Base-by-base conservation (phyloP, 2,329 filamentous ascomycete genomes). In the Teratosphaeria epicoccoides region DNA sequence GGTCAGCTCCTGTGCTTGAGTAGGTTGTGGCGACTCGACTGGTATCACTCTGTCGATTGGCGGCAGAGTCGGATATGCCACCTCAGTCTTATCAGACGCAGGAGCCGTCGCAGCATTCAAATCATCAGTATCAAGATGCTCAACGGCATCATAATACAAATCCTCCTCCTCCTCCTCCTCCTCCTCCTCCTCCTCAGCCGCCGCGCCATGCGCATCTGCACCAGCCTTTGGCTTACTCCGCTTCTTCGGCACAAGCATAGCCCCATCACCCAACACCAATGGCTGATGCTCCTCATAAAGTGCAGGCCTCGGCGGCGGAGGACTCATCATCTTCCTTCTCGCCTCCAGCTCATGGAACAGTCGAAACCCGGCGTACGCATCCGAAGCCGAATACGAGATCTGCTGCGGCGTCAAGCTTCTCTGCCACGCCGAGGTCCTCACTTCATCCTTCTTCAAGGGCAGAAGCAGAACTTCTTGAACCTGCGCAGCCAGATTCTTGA, bases 301-400 rank as follows among this genome's bases (percentile, higher is more conserved):
- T 14, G 77, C 75, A 0, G 89, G 88, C 6, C 79, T 73, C 3
- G 86, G 85, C 4, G 90, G 90, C 2, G 71, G 76, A 1, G 88
- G 88, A 11, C 79, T 69, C 55, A 95, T 72, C 6, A 73, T 71
- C 59, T 79, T 74, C 14, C 90, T 77, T 60, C 85, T 80, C 47
- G 78, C 70, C 52, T 96, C 84, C 44, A 95, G 72, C 1, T 78
- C 76, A 54, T 87, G 74, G 62, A 81, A 95, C 1, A 96, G 72
- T 51, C 87, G 84, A 10, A 85, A 69, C 43, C 83, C 80, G 53
- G 86, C 88, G 64, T 95, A 96, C 0, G 88, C 85, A 66, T 95
- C 88, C 0, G 87, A 83, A 11, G 88, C 88, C 9, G 87, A 85
- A 73, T 77, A 91, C 76, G 78, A 68, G 17, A 87, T 77, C 64